Evolutionary conservation across 192 early-diverging fungal genomes (phyloP).

Genomic region (Entomortierella lignicola): DNA sequence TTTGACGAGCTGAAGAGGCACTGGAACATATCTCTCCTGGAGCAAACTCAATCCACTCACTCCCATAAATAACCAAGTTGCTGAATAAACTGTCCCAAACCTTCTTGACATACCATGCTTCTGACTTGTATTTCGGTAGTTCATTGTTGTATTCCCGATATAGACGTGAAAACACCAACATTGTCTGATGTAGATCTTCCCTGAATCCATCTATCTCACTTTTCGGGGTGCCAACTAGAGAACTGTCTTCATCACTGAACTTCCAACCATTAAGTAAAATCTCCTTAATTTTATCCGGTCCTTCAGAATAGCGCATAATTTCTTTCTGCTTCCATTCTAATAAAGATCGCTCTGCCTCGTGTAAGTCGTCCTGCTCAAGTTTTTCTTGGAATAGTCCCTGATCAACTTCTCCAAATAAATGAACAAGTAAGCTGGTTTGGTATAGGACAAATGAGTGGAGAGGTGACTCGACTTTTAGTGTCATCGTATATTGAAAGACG

Average conservation of each 20-base stretch:
- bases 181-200: not conserved
- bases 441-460: conserved; percentile 11
- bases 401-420: not conserved
- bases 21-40: too few relatives aligned
- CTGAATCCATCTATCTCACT: not conserved
- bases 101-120: not conserved
- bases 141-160: not conserved
- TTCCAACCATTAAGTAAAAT: not conserved
- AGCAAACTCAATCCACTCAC: too few relatives aligned
- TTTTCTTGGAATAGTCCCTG: not conserved
- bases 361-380: not conserved
- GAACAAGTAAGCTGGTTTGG: not conserved
- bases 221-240: not conserved
- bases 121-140: not conserved
- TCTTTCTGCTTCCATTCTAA: not conserved
- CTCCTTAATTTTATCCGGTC: not conserved
- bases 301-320: not conserved
- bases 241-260: not conserved
- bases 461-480: not conserved
- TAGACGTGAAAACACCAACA: not conserved
- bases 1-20: too few relatives aligned
- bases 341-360: not conserved
- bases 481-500: not conserved
- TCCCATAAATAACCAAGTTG: too few relatives aligned
- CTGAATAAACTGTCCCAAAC: too few relatives aligned